Evolutionary conservation across 2,329 filamentous ascomycete genomes (phyloP).

Genomic region (Zalaria sp.): DNA sequence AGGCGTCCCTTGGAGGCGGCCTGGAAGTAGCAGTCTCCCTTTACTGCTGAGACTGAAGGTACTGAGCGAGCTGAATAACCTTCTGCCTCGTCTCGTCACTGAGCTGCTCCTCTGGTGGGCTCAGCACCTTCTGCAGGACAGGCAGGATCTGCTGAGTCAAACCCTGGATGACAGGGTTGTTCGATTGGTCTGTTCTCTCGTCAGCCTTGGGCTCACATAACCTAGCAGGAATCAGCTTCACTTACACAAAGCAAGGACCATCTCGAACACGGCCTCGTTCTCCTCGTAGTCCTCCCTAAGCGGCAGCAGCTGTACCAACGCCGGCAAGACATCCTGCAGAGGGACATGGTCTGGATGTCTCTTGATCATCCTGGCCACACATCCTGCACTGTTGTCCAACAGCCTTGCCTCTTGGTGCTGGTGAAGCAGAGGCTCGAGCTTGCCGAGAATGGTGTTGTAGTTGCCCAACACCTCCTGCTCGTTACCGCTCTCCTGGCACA

Average conservation of each 20-base stretch:
- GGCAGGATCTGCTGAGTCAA: slow-evolving; percentile 56
- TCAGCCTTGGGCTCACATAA: neutral
- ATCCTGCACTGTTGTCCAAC: slow-evolving; percentile 86
- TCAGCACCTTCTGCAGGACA: slow-evolving; percentile 59
- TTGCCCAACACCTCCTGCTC: slow-evolving; percentile 57
- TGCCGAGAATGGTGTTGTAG: slow-evolving; percentile 65
- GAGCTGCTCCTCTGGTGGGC: slow-evolving; percentile 60
- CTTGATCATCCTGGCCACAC: slow-evolving; percentile 81
- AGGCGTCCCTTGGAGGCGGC: neutral
- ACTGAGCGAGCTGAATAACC: slow-evolving; percentile 49
- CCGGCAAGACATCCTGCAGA: slow-evolving; percentile 67
- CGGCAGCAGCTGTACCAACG: slow-evolving; percentile 64
- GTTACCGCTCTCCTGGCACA: slow-evolving; percentile 70
- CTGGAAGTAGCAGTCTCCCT: neutral
- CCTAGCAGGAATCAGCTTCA: slow-evolving; percentile 10
- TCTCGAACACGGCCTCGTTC: slow-evolving; percentile 85
- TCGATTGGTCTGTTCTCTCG: slow-evolving; percentile 40
- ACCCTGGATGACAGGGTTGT: slow-evolving; percentile 54
- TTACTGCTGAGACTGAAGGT: slow-evolving; percentile 23
- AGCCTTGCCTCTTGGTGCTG: slow-evolving; percentile 61
- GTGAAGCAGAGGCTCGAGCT: slow-evolving; percentile 73
- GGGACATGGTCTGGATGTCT: slow-evolving; percentile 75
- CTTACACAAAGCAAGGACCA: slow-evolving; percentile 76
- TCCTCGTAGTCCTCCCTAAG: slow-evolving; percentile 91
- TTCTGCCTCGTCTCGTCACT: slow-evolving; percentile 55